Evolutionary conservation across 1,139 yeast species (phyloP).

Genomic region (Suhomyces yuchorum): DNA sequence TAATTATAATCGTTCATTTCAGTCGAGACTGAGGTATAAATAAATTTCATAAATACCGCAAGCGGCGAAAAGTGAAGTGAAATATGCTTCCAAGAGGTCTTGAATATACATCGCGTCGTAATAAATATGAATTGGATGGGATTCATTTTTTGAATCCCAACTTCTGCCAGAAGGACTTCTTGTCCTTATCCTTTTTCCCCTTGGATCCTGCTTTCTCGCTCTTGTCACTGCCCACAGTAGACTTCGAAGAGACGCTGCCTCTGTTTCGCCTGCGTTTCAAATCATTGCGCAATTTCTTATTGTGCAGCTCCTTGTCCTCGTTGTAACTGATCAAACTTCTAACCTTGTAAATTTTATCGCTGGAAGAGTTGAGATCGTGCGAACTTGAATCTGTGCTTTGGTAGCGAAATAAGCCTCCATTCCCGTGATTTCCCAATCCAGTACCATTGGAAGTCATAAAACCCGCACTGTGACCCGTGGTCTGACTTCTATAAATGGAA

Average conservation of each 20-base stretch:
- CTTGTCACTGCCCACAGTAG: conserved; percentile 17
- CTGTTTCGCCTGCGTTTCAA: conserved; percentile 19
- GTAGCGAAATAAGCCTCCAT: conserved; percentile 10
- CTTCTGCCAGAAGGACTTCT: conserved; percentile 35
- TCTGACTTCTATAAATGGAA: conserved; percentile 34
- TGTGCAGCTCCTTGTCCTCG: conserved; percentile 29
- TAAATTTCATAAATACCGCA: background rate
- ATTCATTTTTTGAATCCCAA: conserved; percentile 33
- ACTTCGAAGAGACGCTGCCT: conserved; percentile 13
- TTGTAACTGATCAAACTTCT: conserved; percentile 37
- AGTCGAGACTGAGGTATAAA: background rate
- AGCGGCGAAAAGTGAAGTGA: background rate
- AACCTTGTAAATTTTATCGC: conserved; percentile 41
- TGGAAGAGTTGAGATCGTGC: conserved; percentile 10
- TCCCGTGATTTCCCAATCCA: conserved; percentile 4
- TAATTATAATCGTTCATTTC: background rate
- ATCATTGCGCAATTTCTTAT: conserved; percentile 24
- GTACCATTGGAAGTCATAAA: conserved; percentile 4
- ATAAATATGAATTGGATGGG: background rate
- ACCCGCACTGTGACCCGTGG: conserved; percentile 15
- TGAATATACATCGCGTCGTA: background rate
- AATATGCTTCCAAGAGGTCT: background rate
- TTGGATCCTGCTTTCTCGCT: conserved; percentile 25
- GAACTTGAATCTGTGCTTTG: conserved; percentile 13
- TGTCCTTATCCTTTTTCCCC: conserved; percentile 25